Percentiles rank a stretch among this genome's conserved stretches.
phyloP scores from a whole-genome alignment of 352 stramenopile genomes.

The Pythium phragmiticola region DNA sequence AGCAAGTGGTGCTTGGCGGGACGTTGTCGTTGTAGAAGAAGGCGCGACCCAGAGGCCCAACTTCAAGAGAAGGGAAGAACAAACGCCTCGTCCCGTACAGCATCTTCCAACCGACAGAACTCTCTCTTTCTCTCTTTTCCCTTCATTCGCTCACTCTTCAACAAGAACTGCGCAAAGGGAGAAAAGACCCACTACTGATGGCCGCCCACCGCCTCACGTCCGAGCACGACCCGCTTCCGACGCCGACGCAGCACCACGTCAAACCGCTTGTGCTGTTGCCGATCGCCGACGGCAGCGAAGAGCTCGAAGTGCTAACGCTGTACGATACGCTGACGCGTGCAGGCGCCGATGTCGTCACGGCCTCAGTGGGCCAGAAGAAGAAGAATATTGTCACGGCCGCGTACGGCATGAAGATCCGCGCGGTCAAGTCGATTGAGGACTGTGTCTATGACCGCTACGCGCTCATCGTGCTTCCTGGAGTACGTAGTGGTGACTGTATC shows the following conservation, averaged over 20 bases:
- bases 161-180: background rate
- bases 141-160: background rate
- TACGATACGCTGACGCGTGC: constrained; percentile 61
- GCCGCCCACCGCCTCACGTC: constrained; percentile 21
- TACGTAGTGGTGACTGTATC: constrained; percentile 23
- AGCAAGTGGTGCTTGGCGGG: background rate
- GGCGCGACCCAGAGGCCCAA: constrained; percentile 2
- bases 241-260: constrained; percentile 31
- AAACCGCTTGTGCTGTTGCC: constrained; percentile 65
- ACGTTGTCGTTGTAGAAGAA: background rate
- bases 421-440: constrained; percentile 63
- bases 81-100: constrained; percentile 5
- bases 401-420: constrained; percentile 61
- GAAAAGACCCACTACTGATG: constrained; percentile 4
- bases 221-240: constrained; percentile 17
- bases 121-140: background rate
- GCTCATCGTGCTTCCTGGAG: constrained; percentile 70
- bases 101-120: constrained; percentile 1
- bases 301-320: constrained; percentile 63
- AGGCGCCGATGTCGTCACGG: constrained; percentile 56
- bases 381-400: constrained; percentile 63
- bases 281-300: constrained; percentile 62
- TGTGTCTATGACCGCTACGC: constrained; percentile 63
- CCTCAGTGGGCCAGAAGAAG: constrained; percentile 48
- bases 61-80: background rate